A percentile compares a stretch with the other conserved stretches of the same genome.
Evolutionary conservation across 1,284 basidiomycete genomes (phyloP).

Genomic region (Chalciporus sp.): DNA sequence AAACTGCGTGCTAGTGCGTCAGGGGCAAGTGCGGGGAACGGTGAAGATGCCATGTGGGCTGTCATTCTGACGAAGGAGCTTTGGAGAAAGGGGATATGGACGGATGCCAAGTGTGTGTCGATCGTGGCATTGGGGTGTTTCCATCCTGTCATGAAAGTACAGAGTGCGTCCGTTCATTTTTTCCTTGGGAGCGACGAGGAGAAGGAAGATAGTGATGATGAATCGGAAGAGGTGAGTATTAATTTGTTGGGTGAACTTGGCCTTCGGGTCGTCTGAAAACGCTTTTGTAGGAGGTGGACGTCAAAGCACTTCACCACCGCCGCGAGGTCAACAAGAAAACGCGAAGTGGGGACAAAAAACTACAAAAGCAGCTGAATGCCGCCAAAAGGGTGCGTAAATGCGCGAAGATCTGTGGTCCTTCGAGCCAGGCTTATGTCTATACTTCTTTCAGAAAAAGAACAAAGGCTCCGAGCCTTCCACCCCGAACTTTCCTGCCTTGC

Average conservation of each 20-base stretch:
- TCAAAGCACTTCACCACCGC: conserved; percentile 79
- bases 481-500: conserved; percentile 91
- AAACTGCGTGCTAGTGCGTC: conserved; percentile 54
- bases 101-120: conserved; percentile 91
- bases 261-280: conserved; percentile 8
- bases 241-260: neutral
- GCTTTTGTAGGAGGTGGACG: conserved; percentile 55
- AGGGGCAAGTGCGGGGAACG: conserved; percentile 47
- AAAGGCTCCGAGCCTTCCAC: conserved; percentile 46
- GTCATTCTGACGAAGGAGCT: conserved; percentile 93
- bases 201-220: conserved; percentile 70
- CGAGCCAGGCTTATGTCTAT: neutral
- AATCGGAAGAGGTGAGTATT: conserved; percentile 62
- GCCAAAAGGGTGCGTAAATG: conserved; percentile 62
- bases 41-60: conserved; percentile 97
- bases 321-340: conserved; percentile 90
- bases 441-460: conserved; percentile 57
- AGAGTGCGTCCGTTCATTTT: conserved; percentile 96
- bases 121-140: conserved; percentile 93
- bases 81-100: conserved; percentile 95
- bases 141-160: conserved; percentile 94
- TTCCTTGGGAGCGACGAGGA: conserved; percentile 87
- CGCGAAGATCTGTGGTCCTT: neutral
- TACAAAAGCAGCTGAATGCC: conserved; percentile 69
- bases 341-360: conserved; percentile 76